Percentiles rank a stretch among this genome's conserved stretches.
Evolutionary conservation across 257 asterid species (phyloP).

Genomic region (Gardenia jasminoides): DNA sequence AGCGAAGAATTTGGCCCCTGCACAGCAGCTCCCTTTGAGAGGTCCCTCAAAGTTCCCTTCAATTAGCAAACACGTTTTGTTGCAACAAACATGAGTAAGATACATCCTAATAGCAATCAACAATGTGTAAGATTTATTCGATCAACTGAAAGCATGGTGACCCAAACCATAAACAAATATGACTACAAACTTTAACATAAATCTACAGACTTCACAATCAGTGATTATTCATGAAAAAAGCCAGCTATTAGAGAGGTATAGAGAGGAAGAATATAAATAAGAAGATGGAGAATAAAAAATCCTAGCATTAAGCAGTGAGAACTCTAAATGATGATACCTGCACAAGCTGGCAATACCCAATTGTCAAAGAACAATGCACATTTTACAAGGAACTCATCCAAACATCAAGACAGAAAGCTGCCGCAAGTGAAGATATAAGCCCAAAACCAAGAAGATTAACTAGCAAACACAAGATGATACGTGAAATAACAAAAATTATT

Average conservation of each 20-base stretch:
- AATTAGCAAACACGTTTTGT: not conserved
- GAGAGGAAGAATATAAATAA: not conserved
- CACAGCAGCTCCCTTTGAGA: slow-evolving; percentile 48
- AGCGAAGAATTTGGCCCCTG: slow-evolving; percentile 31
- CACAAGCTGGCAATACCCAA: not conserved
- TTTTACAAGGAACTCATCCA: not conserved
- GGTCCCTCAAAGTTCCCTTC: slow-evolving; percentile 66
- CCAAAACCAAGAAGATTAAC: not conserved
- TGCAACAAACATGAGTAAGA: not conserved
- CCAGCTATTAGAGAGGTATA: not conserved
- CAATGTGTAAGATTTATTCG: not conserved
- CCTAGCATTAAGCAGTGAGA: too few species aligned
- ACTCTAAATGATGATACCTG: not conserved
- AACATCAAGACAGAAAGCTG: not conserved
- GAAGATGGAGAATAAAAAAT: not conserved
- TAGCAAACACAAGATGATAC: not conserved
- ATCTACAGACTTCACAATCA: not conserved
- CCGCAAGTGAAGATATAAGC: not conserved
- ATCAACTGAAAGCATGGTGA: not conserved
- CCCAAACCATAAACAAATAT: not conserved
- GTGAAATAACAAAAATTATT: not conserved
- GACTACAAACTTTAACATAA: not conserved
- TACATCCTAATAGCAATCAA: not conserved
- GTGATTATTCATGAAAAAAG: not conserved
- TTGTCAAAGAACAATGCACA: not conserved